Evolutionary conservation across 2,329 filamentous ascomycete species (phyloP).

Genomic region (Fusarium domesticum): DNA sequence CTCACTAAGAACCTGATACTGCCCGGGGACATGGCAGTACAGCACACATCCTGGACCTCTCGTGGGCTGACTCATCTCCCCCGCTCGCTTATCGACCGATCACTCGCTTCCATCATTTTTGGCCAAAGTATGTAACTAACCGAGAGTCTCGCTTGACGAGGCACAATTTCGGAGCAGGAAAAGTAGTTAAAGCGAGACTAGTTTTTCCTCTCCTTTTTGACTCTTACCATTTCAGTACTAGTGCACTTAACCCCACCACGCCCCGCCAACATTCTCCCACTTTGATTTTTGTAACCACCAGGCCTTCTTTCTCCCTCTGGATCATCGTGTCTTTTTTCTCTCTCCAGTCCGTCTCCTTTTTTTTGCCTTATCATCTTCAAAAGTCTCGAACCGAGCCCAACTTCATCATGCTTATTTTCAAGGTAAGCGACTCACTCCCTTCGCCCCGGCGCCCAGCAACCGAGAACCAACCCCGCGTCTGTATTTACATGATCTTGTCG

Average conservation of each 20-base stretch:
- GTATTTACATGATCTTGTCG: constrained; percentile 19
- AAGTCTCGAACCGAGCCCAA: constrained; percentile 27
- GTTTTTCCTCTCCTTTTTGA: background rate
- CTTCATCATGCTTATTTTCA: constrained; percentile 72
- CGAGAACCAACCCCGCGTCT: constrained; percentile 18
- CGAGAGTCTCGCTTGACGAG: background rate
- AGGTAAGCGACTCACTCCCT: constrained; percentile 43
- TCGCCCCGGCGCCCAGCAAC: constrained; percentile 8
- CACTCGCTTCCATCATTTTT: background rate
- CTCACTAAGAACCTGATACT: background rate
- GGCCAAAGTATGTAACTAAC: background rate
- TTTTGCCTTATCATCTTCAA: constrained; percentile 19
- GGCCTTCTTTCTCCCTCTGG: constrained; percentile 15
- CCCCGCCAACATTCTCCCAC: constrained; percentile 24
- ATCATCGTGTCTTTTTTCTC: constrained; percentile 14
- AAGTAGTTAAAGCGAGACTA: constrained; percentile 11
- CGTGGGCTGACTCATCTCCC: constrained; percentile 1
- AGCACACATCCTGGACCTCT: too few species aligned
- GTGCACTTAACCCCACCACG: constrained; percentile 19
- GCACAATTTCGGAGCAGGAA: constrained; percentile 5
- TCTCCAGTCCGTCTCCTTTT: constrained; percentile 15
- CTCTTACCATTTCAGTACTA: constrained; percentile 6
- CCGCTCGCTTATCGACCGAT: constrained; percentile 3
- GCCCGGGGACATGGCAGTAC: too few species aligned
- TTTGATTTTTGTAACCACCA: constrained; percentile 29